Evolutionary conservation across 371 early-diverging fungal species (phyloP).

Genomic region (Mortierella polycephala): DNA sequence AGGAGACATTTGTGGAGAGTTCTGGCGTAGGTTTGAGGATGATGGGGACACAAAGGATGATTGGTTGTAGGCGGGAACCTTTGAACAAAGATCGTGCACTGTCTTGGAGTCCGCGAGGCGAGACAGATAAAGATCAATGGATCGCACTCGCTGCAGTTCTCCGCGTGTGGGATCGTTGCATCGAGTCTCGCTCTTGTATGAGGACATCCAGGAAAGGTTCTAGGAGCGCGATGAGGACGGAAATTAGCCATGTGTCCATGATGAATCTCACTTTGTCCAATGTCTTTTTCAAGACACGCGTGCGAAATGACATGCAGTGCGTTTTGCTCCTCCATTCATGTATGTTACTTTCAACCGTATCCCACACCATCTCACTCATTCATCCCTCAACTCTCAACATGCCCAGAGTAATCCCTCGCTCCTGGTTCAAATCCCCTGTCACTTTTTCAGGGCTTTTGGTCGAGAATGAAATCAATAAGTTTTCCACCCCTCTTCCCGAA

Average conservation of each 20-base stretch:
- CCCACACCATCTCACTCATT: neutral
- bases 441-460: neutral
- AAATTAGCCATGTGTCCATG: neutral
- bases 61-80: neutral
- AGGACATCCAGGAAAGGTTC: neutral
- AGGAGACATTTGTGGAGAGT: neutral
- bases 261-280: too few relatives aligned
- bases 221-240: neutral
- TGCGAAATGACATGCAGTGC: too few relatives aligned
- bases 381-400: neutral
- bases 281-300: too few relatives aligned
- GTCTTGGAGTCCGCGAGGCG: constrained; percentile 7
- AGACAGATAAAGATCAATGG: constrained; percentile 17
- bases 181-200: constrained; percentile 4
- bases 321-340: too few relatives aligned
- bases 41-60: neutral
- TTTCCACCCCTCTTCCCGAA: neutral
- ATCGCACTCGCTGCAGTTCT: neutral
- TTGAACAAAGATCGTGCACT: neutral
- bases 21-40: neutral
- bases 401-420: too few relatives aligned
- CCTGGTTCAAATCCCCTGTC: neutral
- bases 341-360: too few relatives aligned
- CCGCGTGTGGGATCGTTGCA: constrained; percentile 16
- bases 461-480: neutral